Evolutionary conservation across 2,329 filamentous ascomycete genomes (phyloP).

Genomic region (Arthrobotrys musiformis): DNA sequence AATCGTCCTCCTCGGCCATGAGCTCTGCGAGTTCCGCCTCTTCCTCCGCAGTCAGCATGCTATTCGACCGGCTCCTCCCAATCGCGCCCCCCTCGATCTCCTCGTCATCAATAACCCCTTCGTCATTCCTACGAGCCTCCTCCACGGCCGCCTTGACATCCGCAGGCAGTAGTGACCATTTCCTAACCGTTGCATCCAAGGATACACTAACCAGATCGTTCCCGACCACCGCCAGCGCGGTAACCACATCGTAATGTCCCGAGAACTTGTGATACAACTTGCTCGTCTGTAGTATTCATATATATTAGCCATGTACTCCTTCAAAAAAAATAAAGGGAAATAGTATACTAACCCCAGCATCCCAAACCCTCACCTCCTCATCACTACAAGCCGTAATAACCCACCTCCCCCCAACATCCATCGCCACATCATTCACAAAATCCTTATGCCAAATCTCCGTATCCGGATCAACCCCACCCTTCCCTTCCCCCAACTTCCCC

Average conservation of each 20-base stretch:
- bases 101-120: constrained; percentile 65
- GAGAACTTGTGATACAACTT: constrained; percentile 77
- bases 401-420: constrained; percentile 76
- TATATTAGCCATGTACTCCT: background rate
- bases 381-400: constrained; percentile 88
- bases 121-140: constrained; percentile 56
- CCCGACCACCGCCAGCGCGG: constrained; percentile 75
- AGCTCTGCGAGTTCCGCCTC: constrained; percentile 91
- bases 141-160: constrained; percentile 69
- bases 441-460: constrained; percentile 77
- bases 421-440: constrained; percentile 84
- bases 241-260: constrained; percentile 94
- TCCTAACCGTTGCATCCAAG: constrained; percentile 88
- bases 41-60: constrained; percentile 82
- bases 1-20: constrained; percentile 77
- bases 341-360: constrained; percentile 66
- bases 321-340: background rate
- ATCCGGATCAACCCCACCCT: constrained; percentile 54
- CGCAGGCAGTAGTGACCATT: constrained; percentile 77
- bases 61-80: constrained; percentile 65
- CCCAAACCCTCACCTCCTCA: constrained; percentile 92
- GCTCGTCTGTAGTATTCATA: constrained; percentile 67
- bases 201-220: constrained; percentile 77
- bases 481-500: constrained; percentile 25
- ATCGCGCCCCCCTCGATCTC: constrained; percentile 62